A percentile compares a stretch with the other conserved stretches of the same genome.
phyloP scores from a whole-genome alignment of 2,329 filamentous ascomycete species.

The Ustilaginoidea virens region DNA sequence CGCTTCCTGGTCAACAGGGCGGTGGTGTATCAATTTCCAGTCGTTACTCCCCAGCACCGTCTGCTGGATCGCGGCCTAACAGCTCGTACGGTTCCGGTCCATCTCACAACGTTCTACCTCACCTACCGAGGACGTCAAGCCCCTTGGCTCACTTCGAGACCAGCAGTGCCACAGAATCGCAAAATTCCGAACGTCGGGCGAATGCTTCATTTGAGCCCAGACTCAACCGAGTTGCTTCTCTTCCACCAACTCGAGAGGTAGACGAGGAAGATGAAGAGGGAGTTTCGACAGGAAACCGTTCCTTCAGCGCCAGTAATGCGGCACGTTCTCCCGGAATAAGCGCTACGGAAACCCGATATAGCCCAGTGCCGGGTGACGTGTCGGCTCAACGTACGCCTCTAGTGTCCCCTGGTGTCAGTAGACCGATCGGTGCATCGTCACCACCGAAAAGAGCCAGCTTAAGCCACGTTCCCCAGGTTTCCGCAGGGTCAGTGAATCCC shows the following conservation, averaged over 20 bases:
- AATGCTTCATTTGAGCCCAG: slow-evolving; percentile 40
- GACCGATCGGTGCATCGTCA: slow-evolving; percentile 28
- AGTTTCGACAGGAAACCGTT: slow-evolving; percentile 9
- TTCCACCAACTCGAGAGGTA: slow-evolving; percentile 46
- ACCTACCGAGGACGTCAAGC: slow-evolving; percentile 50
- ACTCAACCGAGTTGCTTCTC: slow-evolving; percentile 37
- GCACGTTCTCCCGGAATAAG: slow-evolving; percentile 8
- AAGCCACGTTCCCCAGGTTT: slow-evolving; percentile 32
- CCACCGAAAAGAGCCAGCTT: slow-evolving; percentile 38
- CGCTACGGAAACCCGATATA: slow-evolving; percentile 21
- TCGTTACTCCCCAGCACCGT: slow-evolving; percentile 38
- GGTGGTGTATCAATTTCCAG: slow-evolving; percentile 21
- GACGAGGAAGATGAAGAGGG: slow-evolving; percentile 37
- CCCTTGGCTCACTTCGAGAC: slow-evolving; percentile 49
- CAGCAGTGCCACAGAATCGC: slow-evolving; percentile 27
- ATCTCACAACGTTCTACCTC: slow-evolving; percentile 32
- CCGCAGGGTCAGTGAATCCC: slow-evolving; percentile 16
- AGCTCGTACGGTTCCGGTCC: slow-evolving; percentile 24
- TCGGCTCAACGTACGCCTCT: slow-evolving; percentile 32
- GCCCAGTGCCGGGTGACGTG: slow-evolving; percentile 18
- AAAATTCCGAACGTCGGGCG: slow-evolving; percentile 29
- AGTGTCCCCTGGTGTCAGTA: slow-evolving; percentile 21
- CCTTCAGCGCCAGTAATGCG: slow-evolving; percentile 12
- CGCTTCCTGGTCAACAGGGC: slow-evolving; percentile 26
- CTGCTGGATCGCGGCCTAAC: slow-evolving; percentile 21